Evolutionary conservation across 345 rosid genomes (phyloP).

Genomic region (Gossypium stocksii): DNA sequence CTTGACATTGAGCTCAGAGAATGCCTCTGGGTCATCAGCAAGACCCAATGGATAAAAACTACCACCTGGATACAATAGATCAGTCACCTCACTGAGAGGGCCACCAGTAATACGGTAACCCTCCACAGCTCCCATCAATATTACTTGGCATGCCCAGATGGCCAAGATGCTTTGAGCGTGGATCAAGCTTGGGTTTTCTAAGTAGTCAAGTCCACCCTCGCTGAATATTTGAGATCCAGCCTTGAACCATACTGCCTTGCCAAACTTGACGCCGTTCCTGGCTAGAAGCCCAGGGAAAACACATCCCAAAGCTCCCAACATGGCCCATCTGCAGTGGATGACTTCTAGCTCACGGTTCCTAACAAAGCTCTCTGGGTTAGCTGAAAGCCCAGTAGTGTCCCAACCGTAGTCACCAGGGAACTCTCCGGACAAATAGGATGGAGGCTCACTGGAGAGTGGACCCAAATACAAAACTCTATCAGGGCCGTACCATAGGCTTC

Average conservation of each 20-base stretch:
- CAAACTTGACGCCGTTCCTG: constrained; percentile 68
- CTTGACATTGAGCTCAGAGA: constrained; percentile 76
- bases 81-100: constrained; percentile 59
- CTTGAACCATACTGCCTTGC: constrained; percentile 84
- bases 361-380: constrained; percentile 86
- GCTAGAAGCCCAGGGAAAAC: constrained; percentile 72
- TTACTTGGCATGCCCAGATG: constrained; percentile 69
- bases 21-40: constrained; percentile 81
- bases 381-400: constrained; percentile 81
- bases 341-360: constrained; percentile 87
- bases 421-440: constrained; percentile 70
- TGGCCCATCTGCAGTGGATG: constrained; percentile 76
- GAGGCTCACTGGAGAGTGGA: constrained; percentile 73
- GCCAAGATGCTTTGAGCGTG: constrained; percentile 82
- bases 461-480: constrained; percentile 82
- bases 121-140: constrained; percentile 80
- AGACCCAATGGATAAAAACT: constrained; percentile 82
- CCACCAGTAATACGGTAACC: constrained; percentile 71
- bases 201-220: constrained; percentile 76
- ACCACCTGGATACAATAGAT: constrained; percentile 75
- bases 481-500: constrained; percentile 65
- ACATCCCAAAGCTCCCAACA: constrained; percentile 76
- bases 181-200: constrained; percentile 76
- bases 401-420: constrained; percentile 74
- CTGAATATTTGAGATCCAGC: constrained; percentile 81